Conservation (phyloP, 495 filamentous ascomycete genomes). For the Staphylotrichum tortipilum region DNA sequence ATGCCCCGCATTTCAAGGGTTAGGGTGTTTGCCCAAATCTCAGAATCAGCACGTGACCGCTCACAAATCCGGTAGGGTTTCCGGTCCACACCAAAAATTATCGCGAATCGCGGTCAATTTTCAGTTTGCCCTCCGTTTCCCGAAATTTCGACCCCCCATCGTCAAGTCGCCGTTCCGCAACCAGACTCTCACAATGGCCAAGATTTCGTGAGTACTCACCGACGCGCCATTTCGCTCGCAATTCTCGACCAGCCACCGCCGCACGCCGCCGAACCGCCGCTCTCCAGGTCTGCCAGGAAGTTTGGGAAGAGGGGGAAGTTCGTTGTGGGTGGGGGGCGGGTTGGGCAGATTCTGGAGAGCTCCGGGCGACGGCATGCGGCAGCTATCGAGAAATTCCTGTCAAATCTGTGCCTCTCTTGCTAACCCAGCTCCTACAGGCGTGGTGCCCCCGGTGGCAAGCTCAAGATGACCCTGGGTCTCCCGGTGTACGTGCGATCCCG, state of each 20-base stretch:
- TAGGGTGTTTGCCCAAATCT: background rate
- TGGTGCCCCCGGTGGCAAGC: conserved; percentile 97
- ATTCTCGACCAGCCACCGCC: conserved; percentile 1
- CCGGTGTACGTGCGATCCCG: conserved; percentile 71
- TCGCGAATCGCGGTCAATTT: conserved; percentile 26
- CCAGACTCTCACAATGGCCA: conserved; percentile 41
- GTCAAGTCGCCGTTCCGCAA: conserved; percentile 28
- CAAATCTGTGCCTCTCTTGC: background rate
- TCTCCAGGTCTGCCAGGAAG: background rate
- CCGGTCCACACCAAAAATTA: conserved; percentile 34
- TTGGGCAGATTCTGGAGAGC: background rate
- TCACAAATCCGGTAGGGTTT: conserved; percentile 29
- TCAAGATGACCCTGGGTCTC: conserved; percentile 99
- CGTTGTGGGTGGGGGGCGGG: background rate
- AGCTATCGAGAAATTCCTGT: background rate
- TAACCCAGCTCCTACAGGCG: conserved; percentile 45
- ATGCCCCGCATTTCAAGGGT: conserved; percentile 3
- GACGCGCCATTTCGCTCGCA: background rate
- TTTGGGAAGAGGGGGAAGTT: conserved; percentile 5
- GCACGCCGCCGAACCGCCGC: conserved; percentile 2
- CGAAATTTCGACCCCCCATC: conserved; percentile 31
- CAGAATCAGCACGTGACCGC: conserved; percentile 18
- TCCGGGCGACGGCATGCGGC: background rate
- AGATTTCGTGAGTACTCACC: conserved; percentile 37
- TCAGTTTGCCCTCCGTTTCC: conserved; percentile 17